Conservation (phyloP, 495 filamentous ascomycete species). For the Neurospora sp. region DNA sequence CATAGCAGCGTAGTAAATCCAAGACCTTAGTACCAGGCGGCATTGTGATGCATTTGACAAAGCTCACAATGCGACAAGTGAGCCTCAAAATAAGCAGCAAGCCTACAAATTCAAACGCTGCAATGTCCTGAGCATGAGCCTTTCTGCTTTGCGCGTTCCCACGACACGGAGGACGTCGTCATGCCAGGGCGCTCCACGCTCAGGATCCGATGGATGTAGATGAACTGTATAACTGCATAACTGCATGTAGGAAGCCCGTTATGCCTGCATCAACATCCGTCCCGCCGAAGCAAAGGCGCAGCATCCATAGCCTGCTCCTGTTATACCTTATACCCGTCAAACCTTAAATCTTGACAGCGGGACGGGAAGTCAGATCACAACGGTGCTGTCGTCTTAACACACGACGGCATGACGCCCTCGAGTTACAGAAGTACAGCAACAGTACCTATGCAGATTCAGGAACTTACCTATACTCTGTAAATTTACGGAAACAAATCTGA, state of each 20-base stretch:
- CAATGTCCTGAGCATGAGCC: neutral
- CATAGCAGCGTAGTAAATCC: too few relatives aligned
- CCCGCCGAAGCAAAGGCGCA: neutral
- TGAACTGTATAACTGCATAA: neutral
- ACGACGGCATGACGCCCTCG: neutral
- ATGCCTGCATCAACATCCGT: neutral
- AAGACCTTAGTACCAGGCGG: too few relatives aligned
- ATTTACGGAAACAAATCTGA: neutral
- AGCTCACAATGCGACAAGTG: neutral
- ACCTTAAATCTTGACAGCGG: neutral
- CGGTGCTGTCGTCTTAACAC: neutral
- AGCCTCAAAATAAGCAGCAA: neutral
- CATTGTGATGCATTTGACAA: too few relatives aligned
- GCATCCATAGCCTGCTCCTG: neutral
- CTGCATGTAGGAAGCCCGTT: neutral
- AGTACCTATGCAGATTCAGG: neutral
- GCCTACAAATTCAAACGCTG: too few relatives aligned
- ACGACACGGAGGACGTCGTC: neutral
- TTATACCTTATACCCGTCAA: neutral
- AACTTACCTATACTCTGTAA: neutral
- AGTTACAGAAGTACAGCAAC: neutral
- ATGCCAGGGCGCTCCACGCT: neutral
- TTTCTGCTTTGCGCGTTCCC: neutral
- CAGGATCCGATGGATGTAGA: neutral
- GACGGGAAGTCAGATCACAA: neutral